Evolutionary conservation across 768 basidiomycete genomes (phyloP), one percentile per base, ranked within the genome.

Genomic region (Lyophyllum atratum): DNA sequence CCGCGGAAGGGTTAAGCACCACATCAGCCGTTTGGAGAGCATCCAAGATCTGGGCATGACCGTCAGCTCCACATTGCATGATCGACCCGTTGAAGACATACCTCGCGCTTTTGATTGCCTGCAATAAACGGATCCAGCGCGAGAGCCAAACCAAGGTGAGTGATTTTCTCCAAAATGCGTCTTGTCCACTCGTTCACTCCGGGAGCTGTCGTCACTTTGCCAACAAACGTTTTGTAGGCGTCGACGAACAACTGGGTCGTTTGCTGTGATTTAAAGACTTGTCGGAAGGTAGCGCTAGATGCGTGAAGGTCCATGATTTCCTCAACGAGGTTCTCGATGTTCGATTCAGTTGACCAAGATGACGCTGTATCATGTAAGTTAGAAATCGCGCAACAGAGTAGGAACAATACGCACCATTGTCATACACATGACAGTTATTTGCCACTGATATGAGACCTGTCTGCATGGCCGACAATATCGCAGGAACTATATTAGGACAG

Each of bases 41-140:
- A 48, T 85, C 84, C 60, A 90, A 68, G 49, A 92, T 89, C 78
- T 80, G 52, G 19, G 25, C 33, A 65, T 52, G 39, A 43, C 33
- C 33, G 28, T 54, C 3, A 47, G 40, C 12, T 24, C 26, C 39
- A 40, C n/a, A 54, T 19, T n/a, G 17, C 25, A n/a, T 47, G 24
- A 34, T 45, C 7, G 19, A 45, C 28, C 31, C 39, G 19, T 3
- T 40, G 12, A 54, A 1, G 55, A 25, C 74, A 14, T 64, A 90
- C 92, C 80, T 92, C 87, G 51, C 83, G 83, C 62, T 90, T 92
- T 68, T 92, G 90, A n/a, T 70, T 40, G 0, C 80, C 80, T 14
- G 83, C 79, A 40, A 89, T 82, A 9, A 80, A 72, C 52, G 82
- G 82, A 54, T 88, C 89, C 55, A 86, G 71, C 1, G 88, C 86